These are phyloP conservation scores for Phymatotrichopsis omnivora DNA, from an alignment of 2,329 filamentous ascomycete species.

Conservation along the genomic window DNA sequence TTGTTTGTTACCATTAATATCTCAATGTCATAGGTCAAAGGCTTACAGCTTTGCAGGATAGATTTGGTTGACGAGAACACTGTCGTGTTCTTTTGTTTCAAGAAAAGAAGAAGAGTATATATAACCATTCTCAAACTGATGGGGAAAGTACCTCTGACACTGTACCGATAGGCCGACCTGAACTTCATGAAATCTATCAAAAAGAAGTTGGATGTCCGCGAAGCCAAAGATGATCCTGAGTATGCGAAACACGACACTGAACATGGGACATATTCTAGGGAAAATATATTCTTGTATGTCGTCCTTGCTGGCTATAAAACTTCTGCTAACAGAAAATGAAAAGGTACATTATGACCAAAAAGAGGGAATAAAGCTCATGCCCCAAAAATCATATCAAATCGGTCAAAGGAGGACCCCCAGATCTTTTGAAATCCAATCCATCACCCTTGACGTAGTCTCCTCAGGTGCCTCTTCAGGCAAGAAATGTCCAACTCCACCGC, in stretches of 20 bases:
- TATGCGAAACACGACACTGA: conserved; percentile 41
- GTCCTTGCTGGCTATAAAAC: not conserved
- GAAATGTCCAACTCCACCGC: conserved; percentile 39
- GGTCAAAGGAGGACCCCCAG: conserved; percentile 11
- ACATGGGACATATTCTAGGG: conserved; percentile 38
- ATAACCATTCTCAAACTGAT: not conserved
- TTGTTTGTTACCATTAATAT: conserved; percentile 59
- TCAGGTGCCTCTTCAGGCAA: conserved; percentile 40
- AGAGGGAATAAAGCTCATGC: conserved; percentile 12
- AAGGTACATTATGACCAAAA: conserved; percentile 27
- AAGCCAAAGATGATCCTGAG: conserved; percentile 43
- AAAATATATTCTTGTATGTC: conserved; percentile 44
- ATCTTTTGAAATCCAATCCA: conserved; percentile 18
- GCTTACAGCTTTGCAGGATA: conserved; percentile 19
- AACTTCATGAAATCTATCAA: conserved; percentile 43
- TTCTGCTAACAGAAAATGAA: conserved; percentile 10
- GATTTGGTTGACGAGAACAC: conserved; percentile 36
- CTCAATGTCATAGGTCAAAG: conserved; percentile 42
- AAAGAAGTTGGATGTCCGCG: conserved; percentile 42
- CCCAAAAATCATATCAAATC: not conserved
- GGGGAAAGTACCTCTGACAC: conserved; percentile 3
- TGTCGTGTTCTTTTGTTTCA: conserved; percentile 77
- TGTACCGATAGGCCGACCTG: conserved; percentile 37
- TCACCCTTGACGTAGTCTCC: conserved; percentile 29
- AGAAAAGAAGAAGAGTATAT: conserved; percentile 64